Conservation (phyloP, 352 stramenopile genomes). For the Phytophthora nicotianae region DNA sequence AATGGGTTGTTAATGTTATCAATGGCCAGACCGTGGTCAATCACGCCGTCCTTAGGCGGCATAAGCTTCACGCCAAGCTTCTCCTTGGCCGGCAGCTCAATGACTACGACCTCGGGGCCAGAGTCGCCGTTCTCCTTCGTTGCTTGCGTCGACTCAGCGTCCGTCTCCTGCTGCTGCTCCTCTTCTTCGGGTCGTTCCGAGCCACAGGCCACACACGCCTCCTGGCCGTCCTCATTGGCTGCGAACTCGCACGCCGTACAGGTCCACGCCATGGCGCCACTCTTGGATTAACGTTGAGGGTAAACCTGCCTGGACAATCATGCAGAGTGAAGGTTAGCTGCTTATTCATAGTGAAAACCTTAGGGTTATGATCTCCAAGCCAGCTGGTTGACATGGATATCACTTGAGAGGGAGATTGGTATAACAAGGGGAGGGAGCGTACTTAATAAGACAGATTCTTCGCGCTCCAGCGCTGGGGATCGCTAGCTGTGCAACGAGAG, state of each 20-base stretch:
- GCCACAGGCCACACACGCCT: conserved; percentile 65
- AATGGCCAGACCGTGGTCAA: conserved; percentile 81
- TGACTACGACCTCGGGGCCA: conserved; percentile 65
- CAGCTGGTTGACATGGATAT: conserved; percentile 9
- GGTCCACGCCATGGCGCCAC: conserved; percentile 54
- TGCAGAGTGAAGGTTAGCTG: conserved; percentile 15
- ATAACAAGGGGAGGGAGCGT: conserved; percentile 14
- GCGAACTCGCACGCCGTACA: conserved; percentile 69
- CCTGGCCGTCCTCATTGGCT: conserved; percentile 63
- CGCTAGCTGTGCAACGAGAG: conserved; percentile 11
- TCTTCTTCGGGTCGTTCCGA: conserved; percentile 47
- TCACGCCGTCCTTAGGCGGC: conserved; percentile 82
- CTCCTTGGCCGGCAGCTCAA: conserved; percentile 83
- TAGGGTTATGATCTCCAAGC: conserved; percentile 11
- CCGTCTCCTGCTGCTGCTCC: conserved; percentile 20
- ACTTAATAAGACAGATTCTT: conserved; percentile 19
- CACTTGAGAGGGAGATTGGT: conserved; percentile 11
- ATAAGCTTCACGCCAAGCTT: conserved; percentile 89
- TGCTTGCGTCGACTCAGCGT: conserved; percentile 4
- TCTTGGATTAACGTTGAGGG: neutral
- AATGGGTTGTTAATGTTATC: conserved; percentile 90
- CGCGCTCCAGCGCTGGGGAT: conserved; percentile 12
- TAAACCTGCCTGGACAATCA: conserved; percentile 10
- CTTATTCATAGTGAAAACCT: neutral
- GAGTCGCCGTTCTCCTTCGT: conserved; percentile 10